Percentiles rank a stretch among this genome's conserved stretches.
These are phyloP conservation scores for Fomitopsis pinicola DNA, from an alignment of 1,284 basidiomycete genomes.

Conservation along the genomic window DNA sequence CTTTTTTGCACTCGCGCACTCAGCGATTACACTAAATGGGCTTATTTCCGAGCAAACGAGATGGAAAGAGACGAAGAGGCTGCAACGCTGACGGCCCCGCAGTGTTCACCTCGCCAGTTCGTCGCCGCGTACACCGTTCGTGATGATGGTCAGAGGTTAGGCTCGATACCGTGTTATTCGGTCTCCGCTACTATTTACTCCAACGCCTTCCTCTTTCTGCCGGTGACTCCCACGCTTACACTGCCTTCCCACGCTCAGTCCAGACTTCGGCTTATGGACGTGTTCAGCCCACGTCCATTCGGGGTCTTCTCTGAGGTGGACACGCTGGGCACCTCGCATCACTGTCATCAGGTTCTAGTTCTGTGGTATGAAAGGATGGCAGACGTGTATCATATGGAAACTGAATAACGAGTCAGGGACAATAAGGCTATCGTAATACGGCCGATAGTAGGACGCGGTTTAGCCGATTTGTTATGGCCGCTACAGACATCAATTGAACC, in stretches of 20 bases:
- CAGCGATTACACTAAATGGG: constrained; percentile 44
- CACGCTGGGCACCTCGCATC: not conserved
- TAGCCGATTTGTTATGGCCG: constrained; percentile 13
- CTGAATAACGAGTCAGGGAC: not conserved
- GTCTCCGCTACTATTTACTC: constrained; percentile 19
- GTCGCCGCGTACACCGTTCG: constrained; percentile 24
- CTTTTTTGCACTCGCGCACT: constrained; percentile 42
- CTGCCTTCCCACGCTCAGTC: constrained; percentile 4
- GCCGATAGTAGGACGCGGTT: constrained; percentile 7
- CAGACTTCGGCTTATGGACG: not conserved
- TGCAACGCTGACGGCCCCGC: constrained; percentile 17
- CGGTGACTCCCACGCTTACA: constrained; percentile 16
- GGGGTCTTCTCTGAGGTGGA: not conserved
- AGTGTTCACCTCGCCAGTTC: constrained; percentile 26
- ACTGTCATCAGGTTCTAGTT: not conserved
- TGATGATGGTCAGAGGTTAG: constrained; percentile 28
- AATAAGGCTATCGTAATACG: constrained; percentile 10
- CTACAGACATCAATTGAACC: constrained; percentile 22
- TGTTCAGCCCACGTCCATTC: not conserved
- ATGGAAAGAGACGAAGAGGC: constrained; percentile 28
- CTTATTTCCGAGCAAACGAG: constrained; percentile 47
- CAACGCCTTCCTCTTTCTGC: constrained; percentile 8
- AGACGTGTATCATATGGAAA: not conserved
- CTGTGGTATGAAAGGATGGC: not conserved
- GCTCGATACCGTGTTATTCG: constrained; percentile 20